Conservation (phyloP, 2,329 filamentous ascomycete species). For the Akanthomyces dipterigenus region DNA sequence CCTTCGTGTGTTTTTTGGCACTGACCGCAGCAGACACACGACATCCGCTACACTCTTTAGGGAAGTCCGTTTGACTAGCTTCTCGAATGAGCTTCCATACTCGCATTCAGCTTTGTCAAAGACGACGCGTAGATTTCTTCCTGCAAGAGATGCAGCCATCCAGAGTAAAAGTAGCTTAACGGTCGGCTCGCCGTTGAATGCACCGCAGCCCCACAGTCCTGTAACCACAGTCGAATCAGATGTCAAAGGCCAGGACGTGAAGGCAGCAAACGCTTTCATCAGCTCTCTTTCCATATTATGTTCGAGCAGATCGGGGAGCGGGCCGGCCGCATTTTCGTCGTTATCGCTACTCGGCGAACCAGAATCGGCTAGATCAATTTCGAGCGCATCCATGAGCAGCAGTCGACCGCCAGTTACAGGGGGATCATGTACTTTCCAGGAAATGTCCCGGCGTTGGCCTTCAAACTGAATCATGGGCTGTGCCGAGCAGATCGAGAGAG, state of each 20-base stretch:
- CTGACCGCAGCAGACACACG: neutral
- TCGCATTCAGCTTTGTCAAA: slow-evolving; percentile 14
- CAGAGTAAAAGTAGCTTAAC: slow-evolving; percentile 26
- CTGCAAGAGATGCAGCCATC: slow-evolving; percentile 24
- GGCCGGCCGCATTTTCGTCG: neutral
- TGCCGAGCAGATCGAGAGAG: slow-evolving; percentile 22
- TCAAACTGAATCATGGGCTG: slow-evolving; percentile 23
- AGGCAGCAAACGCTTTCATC: slow-evolving; percentile 23
- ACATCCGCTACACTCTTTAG: slow-evolving; percentile 2
- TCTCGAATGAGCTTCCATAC: neutral
- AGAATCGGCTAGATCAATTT: slow-evolving; percentile 22
- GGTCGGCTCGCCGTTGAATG: slow-evolving; percentile 27
- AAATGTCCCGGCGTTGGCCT: slow-evolving; percentile 24
- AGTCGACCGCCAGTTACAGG: slow-evolving; percentile 21
- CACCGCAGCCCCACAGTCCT: slow-evolving; percentile 30
- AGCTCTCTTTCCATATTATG: slow-evolving; percentile 25
- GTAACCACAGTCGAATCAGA: slow-evolving; percentile 17
- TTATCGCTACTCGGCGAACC: neutral
- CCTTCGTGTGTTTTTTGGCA: neutral
- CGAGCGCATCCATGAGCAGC: slow-evolving; percentile 31
- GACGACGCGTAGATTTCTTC: slow-evolving; percentile 16
- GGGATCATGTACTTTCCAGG: slow-evolving; percentile 15
- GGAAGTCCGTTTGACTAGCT: slow-evolving; percentile 15
- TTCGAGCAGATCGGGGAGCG: slow-evolving; percentile 21
- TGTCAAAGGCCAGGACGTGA: slow-evolving; percentile 17